Conservation (phyloP, 306 rosid species). For the Canavalia ensiformis region DNA sequence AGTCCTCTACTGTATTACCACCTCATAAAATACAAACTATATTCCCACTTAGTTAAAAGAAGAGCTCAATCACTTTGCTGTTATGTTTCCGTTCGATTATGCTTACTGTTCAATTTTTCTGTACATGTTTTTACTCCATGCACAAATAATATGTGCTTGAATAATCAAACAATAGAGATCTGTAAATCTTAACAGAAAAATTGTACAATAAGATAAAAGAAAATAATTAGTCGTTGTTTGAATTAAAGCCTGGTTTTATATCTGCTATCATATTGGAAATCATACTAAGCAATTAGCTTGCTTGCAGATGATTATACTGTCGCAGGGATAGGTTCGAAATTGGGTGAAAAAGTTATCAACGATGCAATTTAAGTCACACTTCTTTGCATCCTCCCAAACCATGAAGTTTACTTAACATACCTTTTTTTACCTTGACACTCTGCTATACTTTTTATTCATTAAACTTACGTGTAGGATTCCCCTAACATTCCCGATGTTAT, state of each 20-base stretch:
- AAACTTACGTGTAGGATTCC: not conserved
- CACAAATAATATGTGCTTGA: not conserved
- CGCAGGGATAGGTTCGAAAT: not conserved
- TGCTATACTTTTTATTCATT: not conserved
- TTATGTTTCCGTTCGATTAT: not conserved
- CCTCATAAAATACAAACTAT: not conserved
- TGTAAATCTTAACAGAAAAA: not conserved
- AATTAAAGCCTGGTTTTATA: not conserved
- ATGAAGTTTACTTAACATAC: not conserved
- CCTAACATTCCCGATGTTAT: not conserved
- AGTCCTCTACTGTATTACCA: constrained; percentile 24
- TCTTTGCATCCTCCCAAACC: not conserved
- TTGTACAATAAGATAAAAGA: not conserved
- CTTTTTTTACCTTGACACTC: not conserved
- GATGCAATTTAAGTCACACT: not conserved
- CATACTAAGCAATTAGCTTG: not conserved
- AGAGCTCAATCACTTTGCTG: not conserved
- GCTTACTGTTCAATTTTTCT: not conserved
- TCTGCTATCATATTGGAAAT: constrained; percentile 6
- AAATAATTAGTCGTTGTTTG: not conserved
- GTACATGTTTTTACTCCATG: not conserved
- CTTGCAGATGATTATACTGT: not conserved
- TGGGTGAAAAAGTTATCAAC: not conserved
- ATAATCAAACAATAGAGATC: not conserved
- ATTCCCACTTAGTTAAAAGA: not conserved